phyloP scores from a whole-genome alignment of 129 eudicot species.

The Pittosporum tobira region DNA sequence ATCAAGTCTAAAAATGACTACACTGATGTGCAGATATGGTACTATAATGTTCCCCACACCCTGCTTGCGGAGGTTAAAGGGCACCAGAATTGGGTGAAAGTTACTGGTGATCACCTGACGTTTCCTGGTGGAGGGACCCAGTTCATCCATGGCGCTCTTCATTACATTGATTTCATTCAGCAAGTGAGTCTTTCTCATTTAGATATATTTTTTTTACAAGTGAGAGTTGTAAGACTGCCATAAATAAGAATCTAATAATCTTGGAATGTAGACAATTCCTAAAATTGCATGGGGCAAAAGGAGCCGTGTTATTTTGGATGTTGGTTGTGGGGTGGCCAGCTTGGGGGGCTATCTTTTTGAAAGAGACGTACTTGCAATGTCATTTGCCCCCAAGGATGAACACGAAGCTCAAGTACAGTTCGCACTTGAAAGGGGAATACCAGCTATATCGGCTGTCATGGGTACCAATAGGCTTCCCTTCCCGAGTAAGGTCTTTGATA shows the following conservation, averaged over 20 bases:
- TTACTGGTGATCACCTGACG: constrained; percentile 38
- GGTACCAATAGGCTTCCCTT: constrained; percentile 53
- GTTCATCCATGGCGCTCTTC: constrained; percentile 34
- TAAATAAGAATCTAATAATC: background rate
- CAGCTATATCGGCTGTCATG: constrained; percentile 70
- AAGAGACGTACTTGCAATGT: constrained; percentile 54
- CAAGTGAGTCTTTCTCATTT: constrained; percentile 24
- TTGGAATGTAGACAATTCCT: constrained; percentile 37
- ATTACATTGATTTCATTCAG: constrained; percentile 45
- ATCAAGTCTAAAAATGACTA: constrained; percentile 1
- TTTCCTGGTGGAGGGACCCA: constrained; percentile 44
- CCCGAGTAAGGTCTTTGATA: constrained; percentile 54
- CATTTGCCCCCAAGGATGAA: constrained; percentile 70
- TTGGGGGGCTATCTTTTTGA: constrained; percentile 65
- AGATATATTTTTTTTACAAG: background rate
- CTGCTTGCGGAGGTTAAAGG: constrained; percentile 38
- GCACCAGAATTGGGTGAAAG: constrained; percentile 39
- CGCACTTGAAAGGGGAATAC: constrained; percentile 68
- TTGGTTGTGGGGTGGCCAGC: constrained; percentile 78
- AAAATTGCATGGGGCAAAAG: constrained; percentile 59
- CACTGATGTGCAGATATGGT: constrained; percentile 41
- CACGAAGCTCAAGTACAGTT: constrained; percentile 75
- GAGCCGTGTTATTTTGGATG: constrained; percentile 51
- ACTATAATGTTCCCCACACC: constrained; percentile 34
- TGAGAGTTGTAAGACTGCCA: background rate